A percentile compares a stretch with the other conserved stretches of the same genome.
These are phyloP conservation scores for Thermothielavioides terrestris DNA, from an alignment of 495 filamentous ascomycete species.

Conservation along the genomic window DNA sequence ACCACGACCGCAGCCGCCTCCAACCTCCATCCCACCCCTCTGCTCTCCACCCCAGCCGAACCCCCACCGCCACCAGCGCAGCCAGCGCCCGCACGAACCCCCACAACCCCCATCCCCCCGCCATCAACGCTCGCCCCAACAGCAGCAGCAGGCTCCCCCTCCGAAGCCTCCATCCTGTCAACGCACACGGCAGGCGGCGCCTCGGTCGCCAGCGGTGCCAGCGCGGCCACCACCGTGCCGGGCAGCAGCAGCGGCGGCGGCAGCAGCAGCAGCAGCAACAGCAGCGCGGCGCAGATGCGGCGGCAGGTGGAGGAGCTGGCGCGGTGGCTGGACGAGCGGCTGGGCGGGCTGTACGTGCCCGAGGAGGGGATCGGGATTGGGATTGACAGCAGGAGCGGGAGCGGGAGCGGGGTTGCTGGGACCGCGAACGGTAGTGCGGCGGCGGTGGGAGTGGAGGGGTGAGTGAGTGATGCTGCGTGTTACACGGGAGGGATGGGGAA, in stretches of 20 bases:
- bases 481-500: not conserved
- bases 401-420: not conserved
- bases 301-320: constrained; percentile 42
- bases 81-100: not conserved
- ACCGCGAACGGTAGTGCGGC: not conserved
- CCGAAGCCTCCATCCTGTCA: constrained; percentile 27
- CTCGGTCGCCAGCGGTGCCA: constrained; percentile 3
- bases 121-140: not conserved
- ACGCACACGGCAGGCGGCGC: constrained; percentile 10
- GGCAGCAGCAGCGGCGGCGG: not conserved
- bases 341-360: constrained; percentile 33
- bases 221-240: not conserved
- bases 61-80: not conserved
- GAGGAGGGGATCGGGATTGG: constrained; percentile 35
- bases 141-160: constrained; percentile 22
- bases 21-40: not conserved
- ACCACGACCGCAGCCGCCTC: not conserved
- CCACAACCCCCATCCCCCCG: constrained; percentile 2
- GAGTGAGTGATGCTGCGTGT: not conserved
- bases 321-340: constrained; percentile 36
- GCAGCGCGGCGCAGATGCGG: constrained; percentile 29
- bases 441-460: not conserved
- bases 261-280: not conserved
- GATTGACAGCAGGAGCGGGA: not conserved
- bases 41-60: not conserved